phyloP scores from a whole-genome alignment of 495 filamentous ascomycete genomes.

The Chlorociboria aeruginascens region DNA sequence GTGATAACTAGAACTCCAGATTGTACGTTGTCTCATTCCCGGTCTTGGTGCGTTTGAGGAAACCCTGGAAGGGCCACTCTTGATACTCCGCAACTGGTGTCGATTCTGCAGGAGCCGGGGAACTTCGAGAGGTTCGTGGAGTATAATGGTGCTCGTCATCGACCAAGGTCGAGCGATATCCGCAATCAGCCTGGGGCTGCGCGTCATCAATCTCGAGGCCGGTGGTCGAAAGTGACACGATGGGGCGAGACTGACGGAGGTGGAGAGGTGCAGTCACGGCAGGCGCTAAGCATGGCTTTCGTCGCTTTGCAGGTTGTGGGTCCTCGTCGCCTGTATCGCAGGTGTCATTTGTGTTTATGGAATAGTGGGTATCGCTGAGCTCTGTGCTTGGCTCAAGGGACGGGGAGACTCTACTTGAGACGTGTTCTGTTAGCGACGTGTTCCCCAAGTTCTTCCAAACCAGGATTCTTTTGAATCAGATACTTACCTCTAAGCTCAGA shows the following conservation, averaged over 20 bases:
- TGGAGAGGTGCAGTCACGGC: too few relatives aligned
- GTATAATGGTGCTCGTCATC: constrained; percentile 6
- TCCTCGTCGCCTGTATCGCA: constrained; percentile 1
- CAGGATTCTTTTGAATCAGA: too few relatives aligned
- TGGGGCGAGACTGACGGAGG: too few relatives aligned
- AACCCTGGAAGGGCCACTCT: constrained; percentile 13
- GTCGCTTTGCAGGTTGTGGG: constrained; percentile 7
- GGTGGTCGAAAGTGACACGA: too few relatives aligned
- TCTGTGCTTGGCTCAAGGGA: constrained; percentile 4
- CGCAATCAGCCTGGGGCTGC: constrained; percentile 3
- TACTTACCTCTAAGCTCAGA: constrained; percentile 7
- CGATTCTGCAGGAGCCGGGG: constrained; percentile 1
- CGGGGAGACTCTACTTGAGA: constrained; percentile 4
- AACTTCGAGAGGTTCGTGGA: constrained; percentile 9
- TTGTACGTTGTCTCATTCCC: constrained; percentile 6
- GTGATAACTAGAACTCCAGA: too few relatives aligned
- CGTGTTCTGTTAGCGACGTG: constrained; percentile 5
- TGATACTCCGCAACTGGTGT: constrained; percentile 11
- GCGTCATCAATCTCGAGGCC: too few relatives aligned
- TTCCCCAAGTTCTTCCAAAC: constrained; percentile 3
- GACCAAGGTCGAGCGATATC: neutral
- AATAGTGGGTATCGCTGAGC: neutral
- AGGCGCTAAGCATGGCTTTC: constrained; percentile 2
- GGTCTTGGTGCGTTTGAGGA: constrained; percentile 13
- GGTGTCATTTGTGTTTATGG: neutral